Evolutionary conservation across 208 protist species (phyloP).

Genomic region (Herpetomonas samuelpessoai): DNA sequence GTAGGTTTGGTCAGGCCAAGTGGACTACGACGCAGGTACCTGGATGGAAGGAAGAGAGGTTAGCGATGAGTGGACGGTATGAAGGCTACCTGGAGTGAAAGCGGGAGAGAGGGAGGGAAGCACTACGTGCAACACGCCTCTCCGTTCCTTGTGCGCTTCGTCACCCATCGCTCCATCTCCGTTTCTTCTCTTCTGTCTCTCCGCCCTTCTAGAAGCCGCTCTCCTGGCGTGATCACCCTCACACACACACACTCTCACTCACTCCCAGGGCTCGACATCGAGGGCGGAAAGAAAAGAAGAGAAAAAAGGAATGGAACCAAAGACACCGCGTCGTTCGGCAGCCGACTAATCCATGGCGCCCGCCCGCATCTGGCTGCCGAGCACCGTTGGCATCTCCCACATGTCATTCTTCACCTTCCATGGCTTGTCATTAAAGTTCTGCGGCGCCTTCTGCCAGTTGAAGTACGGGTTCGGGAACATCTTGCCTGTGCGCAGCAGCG

Average conservation of each 20-base stretch:
- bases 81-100: too few species aligned
- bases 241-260: too few species aligned
- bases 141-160: too few species aligned
- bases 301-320: background rate
- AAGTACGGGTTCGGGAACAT: slow-evolving; percentile 81
- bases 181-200: background rate
- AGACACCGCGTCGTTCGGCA: background rate
- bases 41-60: too few species aligned
- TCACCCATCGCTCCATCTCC: background rate
- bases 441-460: slow-evolving; percentile 82
- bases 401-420: slow-evolving; percentile 79
- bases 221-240: too few species aligned
- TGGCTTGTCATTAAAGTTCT: slow-evolving; percentile 64
- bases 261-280: background rate
- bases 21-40: too few species aligned
- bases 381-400: slow-evolving; percentile 77
- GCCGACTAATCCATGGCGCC: slow-evolving; percentile 46
- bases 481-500: slow-evolving; percentile 37
- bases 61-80: too few species aligned
- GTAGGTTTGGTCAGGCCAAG: too few species aligned
- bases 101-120: too few species aligned
- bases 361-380: slow-evolving; percentile 58
- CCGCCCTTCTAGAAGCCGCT: too few species aligned
- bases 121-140: too few species aligned
- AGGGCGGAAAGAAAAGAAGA: too few species aligned